Evolutionary conservation across 208 protist genomes (phyloP).

Genomic region (Borovskyia barvae): DNA sequence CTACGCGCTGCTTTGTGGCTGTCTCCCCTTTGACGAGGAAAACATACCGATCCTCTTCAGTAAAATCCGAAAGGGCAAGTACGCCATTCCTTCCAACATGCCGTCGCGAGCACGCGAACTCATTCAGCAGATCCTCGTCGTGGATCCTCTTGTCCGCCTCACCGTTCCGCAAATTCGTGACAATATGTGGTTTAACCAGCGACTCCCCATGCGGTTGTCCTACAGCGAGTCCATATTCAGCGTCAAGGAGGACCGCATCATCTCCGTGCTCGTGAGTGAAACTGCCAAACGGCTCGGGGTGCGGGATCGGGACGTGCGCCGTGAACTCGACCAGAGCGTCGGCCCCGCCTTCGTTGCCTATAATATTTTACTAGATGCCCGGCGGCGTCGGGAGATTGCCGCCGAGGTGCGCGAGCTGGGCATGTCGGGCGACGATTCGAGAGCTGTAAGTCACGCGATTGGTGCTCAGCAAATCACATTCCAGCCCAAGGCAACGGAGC

Average conservation of each 20-base stretch:
- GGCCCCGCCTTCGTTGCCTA: constrained; percentile 77
- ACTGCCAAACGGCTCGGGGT: constrained; percentile 49
- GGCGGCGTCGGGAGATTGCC: constrained; percentile 60
- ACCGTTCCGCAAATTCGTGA: constrained; percentile 91
- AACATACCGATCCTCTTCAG: constrained; percentile 88
- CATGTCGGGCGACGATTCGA: constrained; percentile 19
- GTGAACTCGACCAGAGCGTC: constrained; percentile 56
- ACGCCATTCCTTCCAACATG: constrained; percentile 70
- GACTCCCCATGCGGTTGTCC: constrained; percentile 79
- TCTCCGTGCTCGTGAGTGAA: constrained; percentile 60
- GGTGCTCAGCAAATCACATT: constrained; percentile 22
- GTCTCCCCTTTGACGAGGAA: constrained; percentile 93
- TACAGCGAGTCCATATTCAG: constrained; percentile 75
- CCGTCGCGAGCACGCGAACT: constrained; percentile 58
- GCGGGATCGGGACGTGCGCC: constrained; percentile 68
- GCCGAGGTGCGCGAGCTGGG: constrained; percentile 56
- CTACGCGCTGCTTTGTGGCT: constrained; percentile 91
- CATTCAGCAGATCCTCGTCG: constrained; percentile 86
- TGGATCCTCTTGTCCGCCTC: constrained; percentile 87
- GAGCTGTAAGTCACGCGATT: constrained; percentile 15
- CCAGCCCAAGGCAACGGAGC: constrained; percentile 66
- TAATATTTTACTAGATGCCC: constrained; percentile 80
- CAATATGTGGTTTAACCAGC: constrained; percentile 85
- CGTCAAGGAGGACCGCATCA: constrained; percentile 66
- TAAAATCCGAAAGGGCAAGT: constrained; percentile 91